Conservation (phyloP, 352 stramenopile species). For the Phytophthora quininea region DNA sequence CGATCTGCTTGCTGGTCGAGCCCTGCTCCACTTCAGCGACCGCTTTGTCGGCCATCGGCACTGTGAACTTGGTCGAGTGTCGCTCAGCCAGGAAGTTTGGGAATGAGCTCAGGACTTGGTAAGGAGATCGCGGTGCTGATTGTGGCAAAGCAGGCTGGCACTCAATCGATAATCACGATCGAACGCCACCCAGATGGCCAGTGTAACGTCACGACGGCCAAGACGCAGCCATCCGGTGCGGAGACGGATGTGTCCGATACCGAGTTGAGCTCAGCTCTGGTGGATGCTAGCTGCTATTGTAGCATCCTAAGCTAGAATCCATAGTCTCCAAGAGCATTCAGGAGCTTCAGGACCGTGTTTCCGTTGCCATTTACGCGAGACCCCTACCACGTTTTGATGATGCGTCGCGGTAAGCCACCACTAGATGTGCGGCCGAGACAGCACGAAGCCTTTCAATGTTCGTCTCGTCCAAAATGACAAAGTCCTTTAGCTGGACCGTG, state of each 20-base stretch:
- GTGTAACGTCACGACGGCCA: neutral
- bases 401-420: no score
- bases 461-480: no score
- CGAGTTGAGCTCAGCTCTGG: no score
- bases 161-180: conserved; percentile 22
- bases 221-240: neutral
- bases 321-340: no score
- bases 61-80: conserved; percentile 1
- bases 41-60: neutral
- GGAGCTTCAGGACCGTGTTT: no score
- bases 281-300: no score
- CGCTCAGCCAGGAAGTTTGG: conserved; percentile 16
- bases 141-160: conserved; percentile 11
- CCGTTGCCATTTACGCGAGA: no score
- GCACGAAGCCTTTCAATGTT: neutral
- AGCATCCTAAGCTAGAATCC: no score
- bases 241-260: no score
- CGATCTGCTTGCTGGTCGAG: conserved; percentile 25
- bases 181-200: conserved; percentile 1
- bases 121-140: conserved; percentile 2
- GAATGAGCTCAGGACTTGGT: conserved; percentile 11
- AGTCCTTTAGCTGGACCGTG: no score
- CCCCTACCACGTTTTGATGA: no score
- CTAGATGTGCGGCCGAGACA: no score
- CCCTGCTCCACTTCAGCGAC: conserved; percentile 19